Base-by-base conservation (phyloP, 2,329 filamentous ascomycete species). In the Fusarium sp. region DNA sequence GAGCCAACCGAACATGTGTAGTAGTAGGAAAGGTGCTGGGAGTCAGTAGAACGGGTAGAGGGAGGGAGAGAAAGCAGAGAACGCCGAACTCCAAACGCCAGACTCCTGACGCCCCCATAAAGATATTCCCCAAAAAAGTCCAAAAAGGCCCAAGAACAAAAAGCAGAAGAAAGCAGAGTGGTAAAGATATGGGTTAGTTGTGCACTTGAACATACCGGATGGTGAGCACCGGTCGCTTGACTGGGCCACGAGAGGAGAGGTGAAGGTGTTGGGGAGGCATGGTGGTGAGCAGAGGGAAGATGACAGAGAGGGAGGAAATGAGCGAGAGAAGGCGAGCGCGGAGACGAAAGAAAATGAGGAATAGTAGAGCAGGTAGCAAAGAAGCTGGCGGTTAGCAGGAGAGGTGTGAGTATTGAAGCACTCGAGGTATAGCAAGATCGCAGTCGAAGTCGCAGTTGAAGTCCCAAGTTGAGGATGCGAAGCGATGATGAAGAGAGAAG, bases 321-420 rank as follows among this genome's bases (percentile, higher is more conserved):
- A 3, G 34, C 34, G 20, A 18, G 32, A 18, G 6, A n/a, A 18
- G 5, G 5, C 9, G 16, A 2, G 20, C 25, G 18, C 34, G 7
- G n/a, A n/a, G 48, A 46, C 4, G 20, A 47, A 47, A 8, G 18
- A 14, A 32, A 16, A 25, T 29, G 27, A 27, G 10, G 27, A 11
- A 25, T 25, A 25, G 24, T 25, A 25, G 27, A 27, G 27, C 4
- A 10, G 9, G 27, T 27, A 29, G 25, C n/a, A 20, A 40, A 44
- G 24, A 52, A 40, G 55, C 42, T 66, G 55, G 54, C 16, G 32
- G 37, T 22, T 10, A 34, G 48, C 25, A 18, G 25, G 2, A 34
- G 32, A 60, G 37, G 24, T 10, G n/a, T 66, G 25, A 66, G 62
- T 66, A 13, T 46, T n/a, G 30, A 46, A 61, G 62, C 30, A 66